These are phyloP conservation scores for Lunularia cruciata DNA, from an alignment of 225 moss, liverwort and hornwort genomes.

Conservation along the genomic window DNA sequence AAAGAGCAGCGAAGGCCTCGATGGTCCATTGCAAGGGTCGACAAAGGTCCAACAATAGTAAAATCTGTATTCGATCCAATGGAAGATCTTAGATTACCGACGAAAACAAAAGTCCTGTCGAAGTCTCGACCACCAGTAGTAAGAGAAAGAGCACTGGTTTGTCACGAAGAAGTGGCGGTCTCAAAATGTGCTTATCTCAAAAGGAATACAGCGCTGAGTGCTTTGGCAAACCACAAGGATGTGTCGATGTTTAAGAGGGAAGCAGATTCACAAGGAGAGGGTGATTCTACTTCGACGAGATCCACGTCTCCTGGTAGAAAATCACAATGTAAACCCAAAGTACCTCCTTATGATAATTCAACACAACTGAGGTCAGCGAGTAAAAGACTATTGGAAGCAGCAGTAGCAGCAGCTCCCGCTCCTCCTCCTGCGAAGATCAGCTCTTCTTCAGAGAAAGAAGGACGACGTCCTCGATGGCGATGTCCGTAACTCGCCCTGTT, in stretches of 20 bases:
- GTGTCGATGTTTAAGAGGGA: not conserved
- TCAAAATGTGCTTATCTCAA: not conserved
- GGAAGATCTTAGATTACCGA: not conserved
- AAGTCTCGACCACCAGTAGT: no score
- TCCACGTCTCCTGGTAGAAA: not conserved
- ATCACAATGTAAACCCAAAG: not conserved
- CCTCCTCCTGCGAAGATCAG: no score
- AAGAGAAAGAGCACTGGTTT: not conserved
- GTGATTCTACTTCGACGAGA: not conserved
- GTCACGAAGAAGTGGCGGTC: not conserved
- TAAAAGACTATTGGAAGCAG: not conserved
- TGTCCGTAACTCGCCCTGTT: constrained; percentile 7
- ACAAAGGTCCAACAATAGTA: not conserved
- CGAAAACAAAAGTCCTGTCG: no score
- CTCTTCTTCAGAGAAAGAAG: constrained; percentile 6
- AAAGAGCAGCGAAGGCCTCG: constrained; percentile 2
- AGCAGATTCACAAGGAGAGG: not conserved
- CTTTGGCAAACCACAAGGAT: not conserved
- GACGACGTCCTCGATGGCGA: constrained; percentile 16
- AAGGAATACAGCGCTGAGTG: not conserved
- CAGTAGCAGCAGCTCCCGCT: not conserved
- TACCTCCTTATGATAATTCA: not conserved
- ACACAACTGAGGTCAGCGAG: not conserved
- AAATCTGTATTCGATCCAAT: not conserved
- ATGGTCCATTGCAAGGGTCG: constrained; percentile 14